Evolutionary conservation across 495 filamentous ascomycete genomes (phyloP), one percentile per base, ranked within the genome.

Genomic region (Talaromyces liani): DNA sequence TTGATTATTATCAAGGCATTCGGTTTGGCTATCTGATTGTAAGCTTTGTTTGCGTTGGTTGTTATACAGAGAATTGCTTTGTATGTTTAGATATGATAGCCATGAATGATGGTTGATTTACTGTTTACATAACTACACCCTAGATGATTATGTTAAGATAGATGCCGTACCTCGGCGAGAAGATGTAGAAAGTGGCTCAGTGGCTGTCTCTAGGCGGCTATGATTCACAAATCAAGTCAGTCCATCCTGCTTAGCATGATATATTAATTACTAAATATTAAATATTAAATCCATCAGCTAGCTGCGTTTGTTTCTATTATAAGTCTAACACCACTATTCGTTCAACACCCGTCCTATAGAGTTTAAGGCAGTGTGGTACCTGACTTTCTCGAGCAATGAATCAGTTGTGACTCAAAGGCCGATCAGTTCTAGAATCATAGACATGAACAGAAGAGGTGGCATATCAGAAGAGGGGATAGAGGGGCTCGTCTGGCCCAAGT

Each of bases 1-100:
- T 41, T 16, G 36, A 41, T 41, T 41, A 45, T 49, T 49, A 49
- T 49, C 45, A 20, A 9, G 45, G 7, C 8, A 20, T 49, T 49
- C 4, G 51, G 51, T 6, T 55, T 24, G 51, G 51, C 51, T 25
- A 55, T 55, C 10, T 55, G 51, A 55, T 29, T 55, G 49, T 53
- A 41, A 16, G 36, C 22, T 53, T 51, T 53, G 18, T 53, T 27
- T 55, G 20, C 51, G 24, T 55, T 55, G 25, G 14, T 55, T 55
- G 51, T 27, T 55, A 55, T 55, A 55, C 51, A 55, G 24, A 55
- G 51, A 55, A 55, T 55, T 55, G 51, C 25, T 55, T 55, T 55
- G 51, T 55, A 55, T 55, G 22, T 55, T 25, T 55, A 55, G 51
- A 55, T 55, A 55, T 55, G 51, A 55, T 29, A 12, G 51, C 24